Percentiles rank a stretch among this genome's conserved stretches.
Evolutionary conservation across 352 stramenopile species (phyloP).

Genomic region (Vaucheria bursata): DNA sequence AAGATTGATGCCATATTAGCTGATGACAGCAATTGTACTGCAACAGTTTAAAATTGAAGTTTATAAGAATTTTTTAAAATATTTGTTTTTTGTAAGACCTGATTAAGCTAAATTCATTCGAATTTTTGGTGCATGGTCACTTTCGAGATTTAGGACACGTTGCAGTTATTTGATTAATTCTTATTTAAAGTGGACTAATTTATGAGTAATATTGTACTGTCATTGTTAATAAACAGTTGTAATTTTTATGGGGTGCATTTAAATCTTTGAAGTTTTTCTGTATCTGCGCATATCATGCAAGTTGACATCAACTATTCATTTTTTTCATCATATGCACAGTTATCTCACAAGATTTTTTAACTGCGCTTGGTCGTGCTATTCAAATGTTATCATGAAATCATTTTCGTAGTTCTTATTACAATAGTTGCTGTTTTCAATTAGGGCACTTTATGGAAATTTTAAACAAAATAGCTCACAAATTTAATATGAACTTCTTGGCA

Average conservation of each 20-base stretch:
- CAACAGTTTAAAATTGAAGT: background rate
- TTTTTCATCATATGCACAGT: background rate
- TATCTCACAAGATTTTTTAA: background rate
- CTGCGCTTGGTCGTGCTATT: background rate
- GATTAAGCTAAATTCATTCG: too few relatives aligned
- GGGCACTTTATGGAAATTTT: background rate
- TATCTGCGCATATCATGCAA: too few relatives aligned
- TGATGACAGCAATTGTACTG: background rate
- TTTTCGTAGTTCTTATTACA: background rate
- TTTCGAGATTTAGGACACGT: too few relatives aligned
- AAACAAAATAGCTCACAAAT: background rate
- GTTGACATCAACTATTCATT: background rate
- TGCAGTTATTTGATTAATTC: too few relatives aligned
- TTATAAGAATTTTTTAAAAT: background rate
- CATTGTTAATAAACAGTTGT: too few relatives aligned
- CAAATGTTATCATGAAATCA: background rate
- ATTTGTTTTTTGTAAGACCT: background rate
- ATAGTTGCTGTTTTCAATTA: background rate
- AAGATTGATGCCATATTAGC: too few relatives aligned
- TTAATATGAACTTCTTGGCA: background rate
- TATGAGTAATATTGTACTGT: too few relatives aligned
- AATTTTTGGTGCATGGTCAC: too few relatives aligned
- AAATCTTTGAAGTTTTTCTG: too few relatives aligned
- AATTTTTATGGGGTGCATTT: too few relatives aligned
- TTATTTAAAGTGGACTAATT: too few relatives aligned